phyloP scores from a whole-genome alignment of 2,329 filamentous ascomycete species.

The Cladosporium phlei region DNA sequence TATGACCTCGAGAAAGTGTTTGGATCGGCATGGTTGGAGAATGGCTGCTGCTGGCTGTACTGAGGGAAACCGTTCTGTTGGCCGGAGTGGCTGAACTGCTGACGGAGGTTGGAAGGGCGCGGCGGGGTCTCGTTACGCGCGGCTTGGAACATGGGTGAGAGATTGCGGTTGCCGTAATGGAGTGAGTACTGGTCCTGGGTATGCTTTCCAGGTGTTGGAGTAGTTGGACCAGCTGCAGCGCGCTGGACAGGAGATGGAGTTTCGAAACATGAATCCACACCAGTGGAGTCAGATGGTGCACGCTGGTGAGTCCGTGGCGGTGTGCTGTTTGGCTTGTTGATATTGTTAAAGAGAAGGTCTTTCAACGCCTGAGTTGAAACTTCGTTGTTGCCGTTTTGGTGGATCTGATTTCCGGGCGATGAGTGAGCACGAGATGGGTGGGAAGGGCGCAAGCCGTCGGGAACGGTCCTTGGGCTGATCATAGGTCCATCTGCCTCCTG shows the following conservation, averaged over 20 bases:
- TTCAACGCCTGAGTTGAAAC: slow-evolving; percentile 38
- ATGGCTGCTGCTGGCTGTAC: slow-evolving; percentile 14
- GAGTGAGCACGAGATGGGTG: slow-evolving; percentile 30
- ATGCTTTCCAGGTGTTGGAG: slow-evolving; percentile 25
- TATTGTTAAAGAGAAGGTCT: slow-evolving; percentile 38
- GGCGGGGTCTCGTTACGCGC: slow-evolving; percentile 39
- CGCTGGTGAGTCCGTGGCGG: slow-evolving; percentile 20
- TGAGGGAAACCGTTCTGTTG: slow-evolving; percentile 14
- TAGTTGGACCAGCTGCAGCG: slow-evolving; percentile 24
- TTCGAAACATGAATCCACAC: slow-evolving; percentile 16
- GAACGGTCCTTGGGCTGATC: slow-evolving; percentile 22
- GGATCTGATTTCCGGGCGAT: slow-evolving; percentile 19
- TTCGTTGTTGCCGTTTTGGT: neutral
- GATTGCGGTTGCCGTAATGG: slow-evolving; percentile 44
- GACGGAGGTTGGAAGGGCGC: slow-evolving; percentile 41
- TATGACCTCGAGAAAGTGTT: slow-evolving; percentile 30
- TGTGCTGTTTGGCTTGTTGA: slow-evolving; percentile 18
- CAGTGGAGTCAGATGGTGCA: slow-evolving; percentile 18
- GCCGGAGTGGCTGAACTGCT: slow-evolving; percentile 32
- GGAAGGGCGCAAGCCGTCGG: slow-evolving; percentile 21
- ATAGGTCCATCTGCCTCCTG: slow-evolving; percentile 45
- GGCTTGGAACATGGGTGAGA: slow-evolving; percentile 47
- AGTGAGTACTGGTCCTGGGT: slow-evolving; percentile 25
- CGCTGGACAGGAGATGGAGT: slow-evolving; percentile 39
- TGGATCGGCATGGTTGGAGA: slow-evolving; percentile 18